Evolutionary conservation across 75 land plant species (phyloP).

Genomic region (Pinus tabuliformis): DNA sequence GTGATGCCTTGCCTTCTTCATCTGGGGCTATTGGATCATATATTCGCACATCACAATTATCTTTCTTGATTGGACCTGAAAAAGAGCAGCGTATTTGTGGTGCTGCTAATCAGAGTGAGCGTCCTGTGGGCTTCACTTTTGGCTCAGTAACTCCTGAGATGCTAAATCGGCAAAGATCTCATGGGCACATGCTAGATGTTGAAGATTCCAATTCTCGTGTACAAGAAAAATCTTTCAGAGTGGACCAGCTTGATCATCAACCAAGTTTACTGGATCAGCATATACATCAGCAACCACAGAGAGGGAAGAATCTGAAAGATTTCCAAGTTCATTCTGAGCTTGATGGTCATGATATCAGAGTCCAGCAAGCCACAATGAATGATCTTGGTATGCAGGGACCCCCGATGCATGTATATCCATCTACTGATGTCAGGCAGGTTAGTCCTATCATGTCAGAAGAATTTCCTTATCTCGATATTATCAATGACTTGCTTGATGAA

Average conservation of each 20-base stretch:
- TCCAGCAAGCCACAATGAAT: background rate
- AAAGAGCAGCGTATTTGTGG: slow-evolving; percentile 5
- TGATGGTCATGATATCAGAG: background rate
- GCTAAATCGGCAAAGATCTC: slow-evolving; percentile 1
- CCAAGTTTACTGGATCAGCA: slow-evolving; percentile 10
- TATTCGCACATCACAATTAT: slow-evolving; percentile 17
- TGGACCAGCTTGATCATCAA: background rate
- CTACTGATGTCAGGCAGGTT: background rate
- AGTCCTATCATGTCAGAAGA: slow-evolving; percentile 52
- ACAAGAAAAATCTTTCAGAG: background rate
- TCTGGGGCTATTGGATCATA: slow-evolving; percentile 18
- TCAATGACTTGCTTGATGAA: slow-evolving; percentile 86
- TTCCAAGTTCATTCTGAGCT: background rate
- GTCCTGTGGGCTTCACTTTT: slow-evolving; percentile 50
- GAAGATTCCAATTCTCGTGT: background rate
- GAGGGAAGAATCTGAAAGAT: background rate
- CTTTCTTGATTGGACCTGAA: slow-evolving; percentile 15
- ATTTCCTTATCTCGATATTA: slow-evolving; percentile 95
- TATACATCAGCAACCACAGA: slow-evolving; percentile 1
- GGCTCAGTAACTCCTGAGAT: slow-evolving; percentile 63
- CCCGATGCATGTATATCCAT: background rate
- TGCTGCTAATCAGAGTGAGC: background rate
- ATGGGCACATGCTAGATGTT: background rate
- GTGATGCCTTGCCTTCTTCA: slow-evolving; percentile 9
- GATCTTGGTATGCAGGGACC: slow-evolving; percentile 2